Base-by-base conservation (phyloP, 2,329 filamentous ascomycete species). In the Aspergillus sp. region DNA sequence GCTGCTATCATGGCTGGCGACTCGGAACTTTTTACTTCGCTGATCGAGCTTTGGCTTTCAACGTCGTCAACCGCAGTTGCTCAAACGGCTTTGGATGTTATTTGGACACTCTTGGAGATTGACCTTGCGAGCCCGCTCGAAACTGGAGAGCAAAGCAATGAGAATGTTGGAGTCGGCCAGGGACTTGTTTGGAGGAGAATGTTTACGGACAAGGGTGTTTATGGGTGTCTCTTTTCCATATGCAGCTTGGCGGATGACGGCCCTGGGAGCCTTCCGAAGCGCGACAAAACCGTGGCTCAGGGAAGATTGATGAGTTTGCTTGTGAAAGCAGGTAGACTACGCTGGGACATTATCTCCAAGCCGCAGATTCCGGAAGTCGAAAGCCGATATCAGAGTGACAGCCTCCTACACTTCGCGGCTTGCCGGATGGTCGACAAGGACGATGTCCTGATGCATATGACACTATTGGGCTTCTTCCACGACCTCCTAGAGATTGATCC, bases 131-230 rank as follows among this genome's bases (percentile, higher is more conserved):
- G 44, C 35, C 47, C 45, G 13, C 42, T 48, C 31, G 48, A 58
- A 36, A 49, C 47, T 32, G 44, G 41, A 11, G 48, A 46, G 36
- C 32, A 44, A 26, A 37, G 43, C 4, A 36, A 41, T 27, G 38
- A 36, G 2, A 28, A 34, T 6, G 44, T 48, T 4, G 22, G 47
- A 49, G 8, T 33, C 35, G 43, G 68, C 3, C 68, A 71, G 41
- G 70, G 69, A 0, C 55, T 76, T 1, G 61, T 80, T 47, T 79
- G 75, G 75, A 69, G 74, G 47, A 68, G 76, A 12, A 43, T 80
- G 1, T 79, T 80, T 44, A 64, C 66, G 2, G 76, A 80, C 41
- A 67, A 63, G 36, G 67, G 77, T 45, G 66, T 79, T 5, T 77
- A 77, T 43, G 61, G 60, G 1, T 57, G 68, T 5, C 59, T 79